Evolutionary conservation across 208 protist species (phyloP).

Genomic region (Leishmania tropica): DNA sequence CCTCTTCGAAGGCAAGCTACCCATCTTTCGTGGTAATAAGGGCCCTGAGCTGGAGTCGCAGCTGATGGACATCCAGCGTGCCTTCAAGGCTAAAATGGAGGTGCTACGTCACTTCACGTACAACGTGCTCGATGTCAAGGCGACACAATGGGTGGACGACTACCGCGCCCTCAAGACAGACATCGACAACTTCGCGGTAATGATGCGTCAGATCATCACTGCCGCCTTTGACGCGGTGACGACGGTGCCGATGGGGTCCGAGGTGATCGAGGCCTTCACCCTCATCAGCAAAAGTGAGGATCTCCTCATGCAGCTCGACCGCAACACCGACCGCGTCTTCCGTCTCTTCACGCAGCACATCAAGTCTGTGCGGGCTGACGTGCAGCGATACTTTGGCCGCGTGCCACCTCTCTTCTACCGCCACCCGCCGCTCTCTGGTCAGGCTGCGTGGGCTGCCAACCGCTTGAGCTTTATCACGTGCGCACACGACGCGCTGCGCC

Average conservation of each 20-base stretch:
- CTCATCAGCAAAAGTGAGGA: conserved; percentile 94
- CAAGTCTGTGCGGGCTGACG: conserved; percentile 87
- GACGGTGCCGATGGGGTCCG: conserved; percentile 89
- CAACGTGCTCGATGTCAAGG: conserved; percentile 97
- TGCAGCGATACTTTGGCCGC: conserved; percentile 91
- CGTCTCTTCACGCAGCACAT: conserved; percentile 85
- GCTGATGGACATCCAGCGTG: conserved; percentile 95
- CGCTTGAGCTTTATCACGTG: conserved; percentile 58
- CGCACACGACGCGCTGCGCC: conserved; percentile 57
- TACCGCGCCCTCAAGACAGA: conserved; percentile 96
- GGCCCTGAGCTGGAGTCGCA: conserved; percentile 95
- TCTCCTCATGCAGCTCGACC: conserved; percentile 93
- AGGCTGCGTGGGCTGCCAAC: conserved; percentile 92
- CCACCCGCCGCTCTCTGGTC: conserved; percentile 91
- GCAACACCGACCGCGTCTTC: conserved; percentile 92
- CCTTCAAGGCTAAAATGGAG: conserved; percentile 93
- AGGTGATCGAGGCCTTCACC: conserved; percentile 97
- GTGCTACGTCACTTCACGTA: conserved; percentile 93
- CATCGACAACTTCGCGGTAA: conserved; percentile 97
- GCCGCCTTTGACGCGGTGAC: conserved; percentile 94
- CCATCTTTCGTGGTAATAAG: conserved; percentile 94
- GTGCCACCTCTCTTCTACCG: conserved; percentile 90
- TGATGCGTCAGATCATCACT: conserved; percentile 97
- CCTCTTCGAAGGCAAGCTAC: conserved; percentile 79
- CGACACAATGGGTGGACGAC: conserved; percentile 97